Evolutionary conservation across 2,329 filamentous ascomycete genomes (phyloP), one percentile per base, ranked within the genome.

Genomic region (Fusarium continuum): DNA sequence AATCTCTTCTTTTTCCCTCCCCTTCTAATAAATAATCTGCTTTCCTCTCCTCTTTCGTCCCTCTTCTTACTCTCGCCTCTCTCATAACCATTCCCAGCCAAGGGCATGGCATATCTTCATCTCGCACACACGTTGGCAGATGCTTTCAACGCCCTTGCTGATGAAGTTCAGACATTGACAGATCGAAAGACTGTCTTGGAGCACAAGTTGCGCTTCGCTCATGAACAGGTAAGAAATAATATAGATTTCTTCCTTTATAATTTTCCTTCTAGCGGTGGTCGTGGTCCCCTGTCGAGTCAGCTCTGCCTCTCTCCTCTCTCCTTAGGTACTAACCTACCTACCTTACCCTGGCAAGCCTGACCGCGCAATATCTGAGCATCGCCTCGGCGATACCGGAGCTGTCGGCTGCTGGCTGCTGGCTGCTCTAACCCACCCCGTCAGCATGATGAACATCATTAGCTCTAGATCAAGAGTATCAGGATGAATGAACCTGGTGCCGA

Each of bases 381-480:
- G 55, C 53, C 32, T 64, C 68, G 68, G 68, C 66, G 64, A 68
- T 66, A 68, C 64, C 68, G 68, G 68, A 70, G 68, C 43, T 64
- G 48, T 61, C 29, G 36, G 31, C 8, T 26, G n/a, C n/a, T n/a
- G n/a, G 68, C 43, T 64, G 48, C 56, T 25, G 36, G 31, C 8
- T 26, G 20, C 5, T 22, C 5, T 16, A 3, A 10, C 17, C 44
- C 29, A 31, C 60, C 50, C 57, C 54, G 69, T 69, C 69, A 73
- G 68, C 64, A 74, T 78, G 76, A 78, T 78, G 76, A 78, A 71
- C 72, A 76, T 58, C 74, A 74, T 90, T 91, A 92, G 90, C 90
- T 92, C 90, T 92, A 92, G 90, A 92, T 91, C 89, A 89, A 83
- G 84, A 91, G 88, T 83, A 85, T 80, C 83, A 73, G 64, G 61